Conservation (phyloP, 306 rosid species). For the Lupinus albus region DNA sequence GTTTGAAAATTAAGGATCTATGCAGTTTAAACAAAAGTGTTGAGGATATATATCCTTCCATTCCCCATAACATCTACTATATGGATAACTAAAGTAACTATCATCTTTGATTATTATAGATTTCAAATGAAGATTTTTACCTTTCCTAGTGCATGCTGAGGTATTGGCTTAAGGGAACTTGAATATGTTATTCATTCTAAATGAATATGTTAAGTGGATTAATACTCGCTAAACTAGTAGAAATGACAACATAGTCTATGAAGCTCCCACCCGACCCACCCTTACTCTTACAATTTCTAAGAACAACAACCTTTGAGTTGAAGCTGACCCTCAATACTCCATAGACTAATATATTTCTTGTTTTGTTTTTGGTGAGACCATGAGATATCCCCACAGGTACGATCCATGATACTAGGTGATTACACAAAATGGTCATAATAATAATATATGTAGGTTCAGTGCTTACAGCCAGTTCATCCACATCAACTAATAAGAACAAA, state of each 20-base stretch:
- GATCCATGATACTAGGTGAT: too few relatives aligned
- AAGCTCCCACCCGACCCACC: too few relatives aligned
- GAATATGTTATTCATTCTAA: background rate
- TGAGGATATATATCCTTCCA: background rate
- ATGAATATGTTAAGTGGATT: background rate
- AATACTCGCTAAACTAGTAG: background rate
- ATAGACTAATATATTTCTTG: background rate
- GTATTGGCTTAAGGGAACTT: background rate
- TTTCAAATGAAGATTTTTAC: constrained; percentile 13
- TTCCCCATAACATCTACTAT: background rate
- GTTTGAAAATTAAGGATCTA: too few relatives aligned
- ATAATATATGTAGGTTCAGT: constrained; percentile 5
- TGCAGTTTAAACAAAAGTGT: too few relatives aligned
- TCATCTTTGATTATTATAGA: background rate
- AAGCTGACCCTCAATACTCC: too few relatives aligned
- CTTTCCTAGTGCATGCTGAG: background rate
- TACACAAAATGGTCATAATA: background rate
- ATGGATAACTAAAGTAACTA: background rate
- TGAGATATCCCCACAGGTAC: too few relatives aligned
- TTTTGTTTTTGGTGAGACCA: too few relatives aligned
- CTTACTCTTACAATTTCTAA: too few relatives aligned
- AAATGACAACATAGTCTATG: too few relatives aligned
- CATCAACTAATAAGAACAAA: constrained; percentile 75
- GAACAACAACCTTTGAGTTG: too few relatives aligned
- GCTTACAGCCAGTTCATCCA: constrained; percentile 83